Base-by-base conservation (phyloP, 1,284 basidiomycete species). In the Tilletia indica region DNA sequence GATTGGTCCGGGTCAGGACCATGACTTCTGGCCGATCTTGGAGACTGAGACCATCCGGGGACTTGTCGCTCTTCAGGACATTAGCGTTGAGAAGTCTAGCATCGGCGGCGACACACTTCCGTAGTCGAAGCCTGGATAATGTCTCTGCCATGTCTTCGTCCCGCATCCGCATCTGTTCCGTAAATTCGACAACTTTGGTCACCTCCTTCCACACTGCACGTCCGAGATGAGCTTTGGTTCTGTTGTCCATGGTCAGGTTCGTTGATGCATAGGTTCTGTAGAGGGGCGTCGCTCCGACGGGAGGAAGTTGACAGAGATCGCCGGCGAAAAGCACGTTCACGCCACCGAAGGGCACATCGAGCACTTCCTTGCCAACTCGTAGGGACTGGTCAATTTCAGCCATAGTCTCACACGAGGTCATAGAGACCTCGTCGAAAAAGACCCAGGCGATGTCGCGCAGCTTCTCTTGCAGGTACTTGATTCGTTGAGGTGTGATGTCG, bases 251-350 rank as follows among this genome's bases (percentile, higher is more conserved):
- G n/a, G n/a, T n/a, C n/a, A n/a, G n/a, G n/a, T n/a, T n/a, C n/a
- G n/a, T n/a, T n/a, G n/a, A n/a, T n/a, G n/a, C n/a, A n/a, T n/a
- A n/a, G n/a, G n/a, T n/a, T 12, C n/a, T 31, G 56, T 31, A 58
- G 3, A 58, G 21, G 3, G 16, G 2, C 2, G 56, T 34, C 8
- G 12, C 2, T 2, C 21, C 56, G 21, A 58, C 16, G n/a, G 56
- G 56, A 3, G 56, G 56, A 11, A 58, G 56, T 31, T 58, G 56
- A 31, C 56, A 58, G n/a, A 58, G 21, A 58, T 58, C 56, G 25
- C 56, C 56, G 12, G 56, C 56, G 16, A 58, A 4, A 2, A 58
- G 4, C 3, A 58, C 12, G 21, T 58, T 58, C 3, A 58, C 12
- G 11, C 56, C 56, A 11, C 56, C 56, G 25, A 58, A 58, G 9